A percentile compares a stretch with the other conserved stretches of the same genome.
These are phyloP conservation scores for Lojkania enalia DNA, from an alignment of 2,329 filamentous ascomycete species.

Conservation along the genomic window DNA sequence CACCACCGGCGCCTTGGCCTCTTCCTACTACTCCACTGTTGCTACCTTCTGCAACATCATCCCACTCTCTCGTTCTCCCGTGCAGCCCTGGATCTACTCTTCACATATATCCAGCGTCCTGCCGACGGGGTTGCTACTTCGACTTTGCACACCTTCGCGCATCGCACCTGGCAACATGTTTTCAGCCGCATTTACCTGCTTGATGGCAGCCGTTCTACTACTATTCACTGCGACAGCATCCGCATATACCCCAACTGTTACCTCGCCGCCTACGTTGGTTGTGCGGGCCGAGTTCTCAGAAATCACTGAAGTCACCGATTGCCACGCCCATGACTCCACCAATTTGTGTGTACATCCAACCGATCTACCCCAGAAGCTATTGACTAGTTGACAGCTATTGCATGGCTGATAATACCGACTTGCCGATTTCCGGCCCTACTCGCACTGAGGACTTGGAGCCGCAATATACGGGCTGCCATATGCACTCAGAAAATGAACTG, in stretches of 20 bases:
- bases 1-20: no score
- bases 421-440: conserved; percentile 55
- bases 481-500: no score
- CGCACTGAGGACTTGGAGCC: conserved; percentile 61
- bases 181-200: conserved; percentile 6
- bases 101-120: no score
- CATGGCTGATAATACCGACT: conserved; percentile 48
- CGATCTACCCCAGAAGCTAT: no score
- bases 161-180: conserved; percentile 18
- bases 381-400: conserved; percentile 46
- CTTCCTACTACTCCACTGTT: no score
- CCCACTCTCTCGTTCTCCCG: no score
- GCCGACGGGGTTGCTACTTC: no score
- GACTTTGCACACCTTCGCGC: no score
- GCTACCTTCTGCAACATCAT: no score
- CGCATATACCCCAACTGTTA: conserved; percentile 14
- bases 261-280: conserved; percentile 12
- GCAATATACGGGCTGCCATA: conserved; percentile 67
- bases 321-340: conserved; percentile 54
- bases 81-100: no score
- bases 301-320: conserved; percentile 56
- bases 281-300: conserved; percentile 19
- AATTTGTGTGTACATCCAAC: conserved; percentile 39
- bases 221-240: conserved; percentile 20
- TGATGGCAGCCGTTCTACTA: conserved; percentile 10